Base-by-base conservation (phyloP, 2,329 filamentous ascomycete genomes). In the Lasiodiplodia sp. region DNA sequence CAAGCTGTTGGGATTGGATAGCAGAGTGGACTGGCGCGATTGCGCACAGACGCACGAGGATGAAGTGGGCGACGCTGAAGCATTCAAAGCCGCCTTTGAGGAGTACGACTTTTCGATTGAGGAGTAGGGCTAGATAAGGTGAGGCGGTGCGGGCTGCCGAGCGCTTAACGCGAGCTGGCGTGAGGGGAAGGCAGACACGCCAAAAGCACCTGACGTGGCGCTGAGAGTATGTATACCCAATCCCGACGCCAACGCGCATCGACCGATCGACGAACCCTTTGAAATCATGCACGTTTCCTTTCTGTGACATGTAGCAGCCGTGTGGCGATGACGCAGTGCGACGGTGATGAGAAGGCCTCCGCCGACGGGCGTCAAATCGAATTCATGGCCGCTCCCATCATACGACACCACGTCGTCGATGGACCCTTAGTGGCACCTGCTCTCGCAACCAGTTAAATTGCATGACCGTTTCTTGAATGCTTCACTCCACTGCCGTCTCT, bases 11-110 rank as follows among this genome's bases (percentile, higher is more conserved):
- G 88, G 89, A 2, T 81, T 98, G 56, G 93, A 97, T 78, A 83
- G 88, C 55, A 86, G 96, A n/a, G 82, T 91, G 65, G 85, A 93
- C 72, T 99, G 96, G 96, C 90, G 89, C 78, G 91, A 97, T 73
- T 95, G 93, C 72, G 86, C 85, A 38, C 94, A 98, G 82, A 87
- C 87, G 0, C 84, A 90, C 68, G 88, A 88, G 12, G 93, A 97
- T 72, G 96, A 98, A 82, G 89, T 86, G 67, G 84, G 85, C 55
- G 94, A 98, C 78, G 92, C 91, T 2, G 87, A 89, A 66, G 87
- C 86, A 11, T 96, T 98, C 80, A 94, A 95, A 74, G 85, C 87
- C 72, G 90, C 91, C 0, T 99, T 97, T 76, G 90, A 92, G 80
- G 84, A 88, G 38, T 97, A 92, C 86, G 95, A 99, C 79, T 97